Percentiles rank a stretch among this genome's conserved stretches.
phyloP scores from a whole-genome alignment of 208 protist species.

The Strigomonas oncopelti region DNA sequence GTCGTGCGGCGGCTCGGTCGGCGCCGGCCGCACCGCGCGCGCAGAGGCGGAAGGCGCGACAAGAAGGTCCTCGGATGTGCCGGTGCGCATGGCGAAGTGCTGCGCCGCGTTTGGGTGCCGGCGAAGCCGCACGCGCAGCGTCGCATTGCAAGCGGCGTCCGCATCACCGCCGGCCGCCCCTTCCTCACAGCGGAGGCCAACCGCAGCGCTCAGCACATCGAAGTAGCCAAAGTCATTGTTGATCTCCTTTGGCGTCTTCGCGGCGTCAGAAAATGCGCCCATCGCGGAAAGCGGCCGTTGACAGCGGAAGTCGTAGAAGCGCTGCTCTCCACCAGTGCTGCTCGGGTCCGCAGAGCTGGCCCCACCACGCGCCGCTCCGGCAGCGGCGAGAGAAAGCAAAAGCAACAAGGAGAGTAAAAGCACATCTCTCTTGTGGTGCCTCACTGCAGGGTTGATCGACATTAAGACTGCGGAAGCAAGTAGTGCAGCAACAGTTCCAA shows the following conservation, averaged over 20 bases:
- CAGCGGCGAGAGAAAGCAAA: not conserved
- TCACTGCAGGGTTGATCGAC: not conserved
- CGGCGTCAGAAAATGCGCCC: conserved; percentile 27
- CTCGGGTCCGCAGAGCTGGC: not conserved
- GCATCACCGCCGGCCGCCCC: not conserved
- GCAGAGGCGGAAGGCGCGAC: not conserved
- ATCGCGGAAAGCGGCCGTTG: conserved; percentile 48
- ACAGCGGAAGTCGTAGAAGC: conserved; percentile 38
- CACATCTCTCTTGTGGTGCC: too few species aligned
- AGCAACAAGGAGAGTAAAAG: not conserved
- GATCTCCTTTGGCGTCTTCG: conserved; percentile 21
- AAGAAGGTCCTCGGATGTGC: conserved; percentile 12
- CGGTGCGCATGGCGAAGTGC: not conserved
- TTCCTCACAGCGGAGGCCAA: not conserved
- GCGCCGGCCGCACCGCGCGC: not conserved
- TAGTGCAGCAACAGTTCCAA: not conserved
- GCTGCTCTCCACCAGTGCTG: not conserved
- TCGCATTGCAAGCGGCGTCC: conserved; percentile 16
- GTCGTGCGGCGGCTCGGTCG: not conserved
- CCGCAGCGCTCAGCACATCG: conserved; percentile 28
- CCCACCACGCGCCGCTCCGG: too few species aligned
- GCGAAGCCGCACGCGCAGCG: conserved; percentile 19
- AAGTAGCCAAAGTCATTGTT: conserved; percentile 70
- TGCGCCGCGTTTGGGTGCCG: conserved; percentile 3
- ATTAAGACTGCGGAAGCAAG: not conserved